A percentile compares a stretch with the other conserved stretches of the same genome.
These are phyloP conservation scores for Tricholoma hemisulphureum DNA, from an alignment of 768 basidiomycete genomes.

Conservation along the genomic window DNA sequence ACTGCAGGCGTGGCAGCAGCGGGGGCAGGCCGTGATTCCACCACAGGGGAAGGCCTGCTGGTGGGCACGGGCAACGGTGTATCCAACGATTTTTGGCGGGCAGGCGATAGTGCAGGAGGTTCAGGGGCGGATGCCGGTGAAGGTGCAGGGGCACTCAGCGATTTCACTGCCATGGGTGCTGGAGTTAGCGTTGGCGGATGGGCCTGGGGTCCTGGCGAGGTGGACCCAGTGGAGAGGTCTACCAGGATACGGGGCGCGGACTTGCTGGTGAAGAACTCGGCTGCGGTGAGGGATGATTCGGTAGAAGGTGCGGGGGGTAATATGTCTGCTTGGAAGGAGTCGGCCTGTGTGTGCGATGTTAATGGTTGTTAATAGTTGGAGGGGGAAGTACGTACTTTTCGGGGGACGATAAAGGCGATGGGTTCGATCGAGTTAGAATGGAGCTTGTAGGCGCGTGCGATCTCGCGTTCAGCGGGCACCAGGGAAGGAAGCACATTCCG, in stretches of 20 bases:
- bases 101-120: slow-evolving; percentile 13
- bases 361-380: slow-evolving; percentile 1
- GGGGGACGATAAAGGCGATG: slow-evolving; percentile 92
- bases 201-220: slow-evolving; percentile 30
- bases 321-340: slow-evolving; percentile 96
- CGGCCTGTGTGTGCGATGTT: slow-evolving; percentile 56
- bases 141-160: slow-evolving; percentile 29
- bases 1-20: neutral
- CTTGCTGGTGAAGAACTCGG: slow-evolving; percentile 89
- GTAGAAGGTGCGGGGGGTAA: slow-evolving; percentile 87
- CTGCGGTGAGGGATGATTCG: slow-evolving; percentile 76
- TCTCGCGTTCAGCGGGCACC: slow-evolving; percentile 89
- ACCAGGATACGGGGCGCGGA: slow-evolving; percentile 74
- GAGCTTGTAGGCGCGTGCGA: slow-evolving; percentile 92
- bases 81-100: slow-evolving; percentile 17
- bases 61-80: neutral
- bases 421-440: slow-evolving; percentile 75
- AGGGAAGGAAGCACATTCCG: slow-evolving; percentile 95
- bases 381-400: slow-evolving; percentile 60
- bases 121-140: slow-evolving; percentile 17
- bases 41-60: slow-evolving; percentile 9
- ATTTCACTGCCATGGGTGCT: slow-evolving; percentile 17
- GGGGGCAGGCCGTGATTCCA: slow-evolving; percentile 16
- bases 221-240: slow-evolving; percentile 66
- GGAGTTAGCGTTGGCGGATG: slow-evolving; percentile 38